Percentiles rank a stretch among this genome's conserved stretches.
These are phyloP conservation scores for Claviceps maximensis DNA, from an alignment of 2,329 filamentous ascomycete genomes.

Conservation along the genomic window DNA sequence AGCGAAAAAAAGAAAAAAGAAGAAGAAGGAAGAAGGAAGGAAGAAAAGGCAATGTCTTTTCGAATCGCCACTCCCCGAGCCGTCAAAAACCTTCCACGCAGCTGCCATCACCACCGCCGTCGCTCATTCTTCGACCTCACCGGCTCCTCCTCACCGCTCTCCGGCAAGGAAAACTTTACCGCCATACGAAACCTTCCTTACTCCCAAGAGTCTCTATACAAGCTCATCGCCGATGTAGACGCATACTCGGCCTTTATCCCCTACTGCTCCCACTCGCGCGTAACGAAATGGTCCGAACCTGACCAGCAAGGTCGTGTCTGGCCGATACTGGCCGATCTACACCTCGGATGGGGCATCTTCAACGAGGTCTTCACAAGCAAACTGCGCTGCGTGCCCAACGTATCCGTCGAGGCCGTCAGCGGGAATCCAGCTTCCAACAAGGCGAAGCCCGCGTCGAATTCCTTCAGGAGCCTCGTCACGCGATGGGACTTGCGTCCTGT, in stretches of 20 bases:
- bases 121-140: slow-evolving; percentile 9
- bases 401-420: slow-evolving; percentile 64
- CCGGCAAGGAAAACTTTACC: slow-evolving; percentile 46
- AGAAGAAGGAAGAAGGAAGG: background rate
- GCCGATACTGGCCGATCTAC: slow-evolving; percentile 66
- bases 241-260: slow-evolving; percentile 81
- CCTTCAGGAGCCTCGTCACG: slow-evolving; percentile 58
- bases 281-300: slow-evolving; percentile 58
- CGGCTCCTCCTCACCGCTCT: slow-evolving; percentile 10
- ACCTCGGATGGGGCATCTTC: slow-evolving; percentile 73
- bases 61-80: background rate
- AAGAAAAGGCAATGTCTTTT: background rate
- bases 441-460: slow-evolving; percentile 24
- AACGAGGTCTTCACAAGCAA: slow-evolving; percentile 72
- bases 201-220: slow-evolving; percentile 57
- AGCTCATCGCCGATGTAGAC: slow-evolving; percentile 76
- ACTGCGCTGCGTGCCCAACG: slow-evolving; percentile 62
- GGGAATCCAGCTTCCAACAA: slow-evolving; percentile 38
- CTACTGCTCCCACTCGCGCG: slow-evolving; percentile 66
- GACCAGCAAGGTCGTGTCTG: slow-evolving; percentile 37
- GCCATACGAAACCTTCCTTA: slow-evolving; percentile 70
- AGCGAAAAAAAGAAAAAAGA: background rate
- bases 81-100: background rate
- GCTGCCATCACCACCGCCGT: background rate
- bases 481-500: slow-evolving; percentile 51